Percentiles rank a stretch among this genome's conserved stretches.
phyloP scores from a whole-genome alignment of 2,329 filamentous ascomycete genomes.

The Cladophialophora yegresii region DNA sequence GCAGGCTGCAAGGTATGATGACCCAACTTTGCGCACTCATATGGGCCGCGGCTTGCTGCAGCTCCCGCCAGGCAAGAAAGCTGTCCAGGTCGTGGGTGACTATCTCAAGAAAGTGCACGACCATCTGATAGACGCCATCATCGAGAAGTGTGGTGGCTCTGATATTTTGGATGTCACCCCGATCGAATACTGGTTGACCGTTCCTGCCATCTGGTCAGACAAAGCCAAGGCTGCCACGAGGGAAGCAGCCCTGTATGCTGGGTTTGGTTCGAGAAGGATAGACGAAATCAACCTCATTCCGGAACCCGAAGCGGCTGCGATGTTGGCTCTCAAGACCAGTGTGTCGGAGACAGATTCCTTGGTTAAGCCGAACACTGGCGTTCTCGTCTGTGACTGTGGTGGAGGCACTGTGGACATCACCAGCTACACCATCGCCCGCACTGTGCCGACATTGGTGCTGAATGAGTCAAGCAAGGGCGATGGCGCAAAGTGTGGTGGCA shows the following conservation, averaged over 20 bases:
- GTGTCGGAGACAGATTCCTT: not conserved
- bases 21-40: slow-evolving; percentile 22
- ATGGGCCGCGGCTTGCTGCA: slow-evolving; percentile 29
- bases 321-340: slow-evolving; percentile 27
- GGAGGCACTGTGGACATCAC: slow-evolving; percentile 4
- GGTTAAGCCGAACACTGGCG: not conserved
- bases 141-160: not conserved
- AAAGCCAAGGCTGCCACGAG: slow-evolving; percentile 22
- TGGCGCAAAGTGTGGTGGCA: slow-evolving; percentile 1
- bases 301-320: slow-evolving; percentile 37
- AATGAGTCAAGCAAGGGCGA: slow-evolving; percentile 7
- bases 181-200: slow-evolving; percentile 30
- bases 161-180: slow-evolving; percentile 29
- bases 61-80: slow-evolving; percentile 32
- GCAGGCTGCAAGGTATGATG: slow-evolving; percentile 33
- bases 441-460: not conserved
- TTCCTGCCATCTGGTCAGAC: slow-evolving; percentile 32
- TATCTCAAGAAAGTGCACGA: slow-evolving; percentile 36
- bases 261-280: slow-evolving; percentile 21
- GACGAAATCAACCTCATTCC: slow-evolving; percentile 29
- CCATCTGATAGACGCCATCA: slow-evolving; percentile 27
- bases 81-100: slow-evolving; percentile 36
- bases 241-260: slow-evolving; percentile 26
- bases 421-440: slow-evolving; percentile 5
- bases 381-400: slow-evolving; percentile 2